These are phyloP conservation scores for Nevesoporus exiguus DNA, from an alignment of 768 basidiomycete species.

Conservation along the genomic window DNA sequence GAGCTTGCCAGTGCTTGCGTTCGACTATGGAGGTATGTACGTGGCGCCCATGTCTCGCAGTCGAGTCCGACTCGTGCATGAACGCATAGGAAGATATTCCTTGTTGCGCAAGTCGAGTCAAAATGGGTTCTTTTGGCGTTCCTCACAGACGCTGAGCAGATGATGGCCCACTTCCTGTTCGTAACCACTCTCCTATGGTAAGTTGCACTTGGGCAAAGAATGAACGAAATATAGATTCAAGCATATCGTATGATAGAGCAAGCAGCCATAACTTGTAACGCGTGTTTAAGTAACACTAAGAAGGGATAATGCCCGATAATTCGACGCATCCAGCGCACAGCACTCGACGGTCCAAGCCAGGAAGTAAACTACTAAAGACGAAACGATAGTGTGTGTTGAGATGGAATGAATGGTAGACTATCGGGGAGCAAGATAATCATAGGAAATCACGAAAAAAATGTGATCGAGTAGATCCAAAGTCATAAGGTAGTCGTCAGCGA, in stretches of 20 bases:
- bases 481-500: constrained; percentile 20
- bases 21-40: too few relatives aligned
- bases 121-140: too few relatives aligned
- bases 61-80: too few relatives aligned
- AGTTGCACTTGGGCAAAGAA: neutral
- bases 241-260: constrained; percentile 14
- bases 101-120: too few relatives aligned
- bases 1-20: too few relatives aligned
- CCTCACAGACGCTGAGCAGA: too few relatives aligned
- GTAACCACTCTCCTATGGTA: too few relatives aligned
- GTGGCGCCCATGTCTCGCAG: too few relatives aligned
- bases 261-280: neutral
- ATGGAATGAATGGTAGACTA: constrained; percentile 1
- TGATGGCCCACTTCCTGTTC: too few relatives aligned
- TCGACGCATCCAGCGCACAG: neutral
- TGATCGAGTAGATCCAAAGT: constrained; percentile 10
- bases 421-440: constrained; percentile 26
- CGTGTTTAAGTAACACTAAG: neutral
- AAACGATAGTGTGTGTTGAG: neutral
- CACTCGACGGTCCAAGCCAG: neutral
- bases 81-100: too few relatives aligned
- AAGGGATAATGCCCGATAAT: neutral
- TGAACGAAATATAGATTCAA: constrained; percentile 19
- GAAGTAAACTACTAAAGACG: neutral
- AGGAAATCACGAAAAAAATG: constrained; percentile 7